A percentile compares a stretch with the other conserved stretches of the same genome.
phyloP scores from a whole-genome alignment of 2,329 filamentous ascomycete genomes.

The Pyrenophora seminiperda region DNA sequence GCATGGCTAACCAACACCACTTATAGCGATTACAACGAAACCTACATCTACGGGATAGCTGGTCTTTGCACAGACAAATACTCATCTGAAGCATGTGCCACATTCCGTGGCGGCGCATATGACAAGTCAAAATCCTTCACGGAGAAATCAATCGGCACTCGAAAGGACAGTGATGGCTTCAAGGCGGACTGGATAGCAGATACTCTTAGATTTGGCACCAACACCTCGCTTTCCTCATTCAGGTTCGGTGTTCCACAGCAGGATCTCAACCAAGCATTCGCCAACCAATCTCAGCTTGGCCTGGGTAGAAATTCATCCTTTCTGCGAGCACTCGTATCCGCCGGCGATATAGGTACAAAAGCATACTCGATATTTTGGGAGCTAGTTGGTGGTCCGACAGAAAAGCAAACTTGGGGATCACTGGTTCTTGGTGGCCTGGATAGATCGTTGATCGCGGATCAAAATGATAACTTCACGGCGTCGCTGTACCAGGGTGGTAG shows the following conservation, averaged over 20 bases:
- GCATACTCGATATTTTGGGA: constrained; percentile 45
- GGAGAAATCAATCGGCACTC: constrained; percentile 5
- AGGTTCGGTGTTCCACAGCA: constrained; percentile 19
- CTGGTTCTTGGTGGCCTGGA: constrained; percentile 38
- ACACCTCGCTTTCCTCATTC: constrained; percentile 16
- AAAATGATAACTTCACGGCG: constrained; percentile 24
- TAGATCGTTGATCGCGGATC: constrained; percentile 17
- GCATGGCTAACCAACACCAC: constrained; percentile 8
- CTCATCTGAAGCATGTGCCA: constrained; percentile 17
- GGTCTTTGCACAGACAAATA: constrained; percentile 9
- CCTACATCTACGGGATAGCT: constrained; percentile 21
- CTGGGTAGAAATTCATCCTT: constrained; percentile 43
- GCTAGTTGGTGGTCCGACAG: constrained; percentile 23
- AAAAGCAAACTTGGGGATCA: constrained; percentile 27
- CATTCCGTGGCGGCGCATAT: constrained; percentile 20
- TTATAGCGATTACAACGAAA: constrained; percentile 22
- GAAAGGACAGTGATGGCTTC: constrained; percentile 15
- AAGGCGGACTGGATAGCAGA: constrained; percentile 19
- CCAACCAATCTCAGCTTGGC: constrained; percentile 28
- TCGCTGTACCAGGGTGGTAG: constrained; percentile 8
- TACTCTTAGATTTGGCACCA: constrained; percentile 11
- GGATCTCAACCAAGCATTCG: constrained; percentile 16
- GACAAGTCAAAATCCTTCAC: constrained; percentile 13
- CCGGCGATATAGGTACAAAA: constrained; percentile 35
- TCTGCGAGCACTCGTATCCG: constrained; percentile 28